Evolutionary conservation across 2,329 filamentous ascomycete genomes (phyloP).

Genomic region (Pseudogymnoascus sp.): DNA sequence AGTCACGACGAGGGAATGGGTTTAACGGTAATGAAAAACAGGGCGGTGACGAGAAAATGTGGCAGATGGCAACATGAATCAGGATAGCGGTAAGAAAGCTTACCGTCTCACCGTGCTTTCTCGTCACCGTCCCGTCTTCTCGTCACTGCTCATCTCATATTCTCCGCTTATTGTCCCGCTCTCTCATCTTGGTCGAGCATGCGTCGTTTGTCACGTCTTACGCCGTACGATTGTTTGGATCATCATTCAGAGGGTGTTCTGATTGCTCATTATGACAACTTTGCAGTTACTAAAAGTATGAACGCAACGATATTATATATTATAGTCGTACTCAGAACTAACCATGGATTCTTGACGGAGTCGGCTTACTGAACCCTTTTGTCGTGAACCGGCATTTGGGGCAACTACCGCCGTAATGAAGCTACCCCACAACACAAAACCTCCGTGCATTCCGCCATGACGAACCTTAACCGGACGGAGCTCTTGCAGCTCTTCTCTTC

Average conservation of each 20-base stretch:
- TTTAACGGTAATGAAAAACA: background rate
- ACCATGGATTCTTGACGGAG: background rate
- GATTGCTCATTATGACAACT: background rate
- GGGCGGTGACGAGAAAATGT: background rate
- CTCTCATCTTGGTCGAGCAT: too few relatives aligned
- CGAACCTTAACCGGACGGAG: conserved; percentile 3
- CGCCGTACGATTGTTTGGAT: background rate
- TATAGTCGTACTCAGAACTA: background rate
- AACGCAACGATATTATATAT: background rate
- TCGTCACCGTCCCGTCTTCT: background rate
- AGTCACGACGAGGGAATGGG: background rate
- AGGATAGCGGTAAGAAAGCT: background rate
- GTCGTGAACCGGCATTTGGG: background rate
- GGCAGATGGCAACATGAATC: background rate
- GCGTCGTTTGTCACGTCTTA: too few relatives aligned
- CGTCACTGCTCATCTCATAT: background rate
- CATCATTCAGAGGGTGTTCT: background rate
- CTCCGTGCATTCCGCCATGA: background rate
- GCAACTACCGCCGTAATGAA: background rate
- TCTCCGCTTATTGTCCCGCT: background rate
- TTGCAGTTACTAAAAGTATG: background rate
- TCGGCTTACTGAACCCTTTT: background rate
- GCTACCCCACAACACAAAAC: background rate
- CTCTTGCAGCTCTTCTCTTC: background rate
- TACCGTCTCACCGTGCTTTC: background rate